Conservation (phyloP, 2,329 filamentous ascomycete species). For the Aspergillus costaricaensis region DNA sequence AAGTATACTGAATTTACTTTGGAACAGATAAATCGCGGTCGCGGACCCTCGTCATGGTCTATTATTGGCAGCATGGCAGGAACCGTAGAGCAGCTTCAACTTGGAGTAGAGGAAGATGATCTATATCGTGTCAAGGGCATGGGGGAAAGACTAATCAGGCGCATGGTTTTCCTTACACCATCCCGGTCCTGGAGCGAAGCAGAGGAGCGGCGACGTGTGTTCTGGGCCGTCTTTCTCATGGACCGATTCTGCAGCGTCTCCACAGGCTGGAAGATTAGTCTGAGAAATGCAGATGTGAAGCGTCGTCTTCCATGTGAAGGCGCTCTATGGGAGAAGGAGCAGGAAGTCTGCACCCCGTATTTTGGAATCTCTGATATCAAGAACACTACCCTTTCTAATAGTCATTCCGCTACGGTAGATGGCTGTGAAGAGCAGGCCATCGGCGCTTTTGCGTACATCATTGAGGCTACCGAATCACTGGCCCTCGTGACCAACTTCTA, state of each 20-base stretch:
- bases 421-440: constrained; percentile 18
- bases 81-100: constrained; percentile 38
- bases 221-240: constrained; percentile 43
- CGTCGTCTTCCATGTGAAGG: constrained; percentile 40
- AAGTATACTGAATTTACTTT: background rate
- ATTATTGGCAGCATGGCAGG: constrained; percentile 38
- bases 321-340: constrained; percentile 32
- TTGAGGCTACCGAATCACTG: constrained; percentile 37
- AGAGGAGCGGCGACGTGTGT: constrained; percentile 41
- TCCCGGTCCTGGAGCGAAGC: constrained; percentile 32
- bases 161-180: constrained; percentile 40
- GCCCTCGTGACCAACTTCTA: constrained; percentile 40
- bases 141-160: constrained; percentile 35
- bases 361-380: constrained; percentile 43
- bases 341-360: constrained; percentile 36
- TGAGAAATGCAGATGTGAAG: constrained; percentile 37
- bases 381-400: constrained; percentile 10
- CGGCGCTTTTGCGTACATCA: constrained; percentile 25
- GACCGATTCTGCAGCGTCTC: constrained; percentile 41
- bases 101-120: constrained; percentile 32
- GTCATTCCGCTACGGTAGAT: background rate
- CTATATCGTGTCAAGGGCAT: constrained; percentile 19
- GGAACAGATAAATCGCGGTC: constrained; percentile 34
- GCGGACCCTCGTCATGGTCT: constrained; percentile 38
- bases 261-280: constrained; percentile 39